A percentile compares a stretch with the other conserved stretches of the same genome.
Evolutionary conservation across 208 protist species (phyloP).

Genomic region (Trypanosoma caninum): DNA sequence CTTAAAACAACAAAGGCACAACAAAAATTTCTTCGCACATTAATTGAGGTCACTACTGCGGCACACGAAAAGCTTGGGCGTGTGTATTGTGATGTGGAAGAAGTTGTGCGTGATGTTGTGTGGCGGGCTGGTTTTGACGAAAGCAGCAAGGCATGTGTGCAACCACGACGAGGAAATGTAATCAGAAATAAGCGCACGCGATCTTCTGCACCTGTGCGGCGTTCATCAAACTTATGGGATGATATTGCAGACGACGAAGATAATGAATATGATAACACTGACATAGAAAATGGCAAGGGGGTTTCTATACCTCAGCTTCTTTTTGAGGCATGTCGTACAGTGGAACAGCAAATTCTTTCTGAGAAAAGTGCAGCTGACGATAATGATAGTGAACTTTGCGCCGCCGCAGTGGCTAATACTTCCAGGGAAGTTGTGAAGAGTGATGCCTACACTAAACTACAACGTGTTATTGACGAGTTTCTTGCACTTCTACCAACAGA

Average conservation of each 20-base stretch:
- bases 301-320: slow-evolving; percentile 49
- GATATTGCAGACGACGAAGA: slow-evolving; percentile 17
- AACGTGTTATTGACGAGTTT: slow-evolving; percentile 77
- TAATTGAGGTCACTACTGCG: slow-evolving; percentile 36
- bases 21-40: slow-evolving; percentile 35
- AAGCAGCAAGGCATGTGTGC: slow-evolving; percentile 15
- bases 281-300: slow-evolving; percentile 26
- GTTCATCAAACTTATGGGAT: slow-evolving; percentile 12
- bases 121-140: slow-evolving; percentile 49
- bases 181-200: slow-evolving; percentile 13
- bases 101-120: slow-evolving; percentile 37
- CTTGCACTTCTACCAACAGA: slow-evolving; percentile 59
- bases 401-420: not conserved
- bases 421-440: too few species aligned
- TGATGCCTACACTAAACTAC: slow-evolving; percentile 37
- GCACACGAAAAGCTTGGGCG: slow-evolving; percentile 35
- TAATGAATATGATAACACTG: slow-evolving; percentile 16
- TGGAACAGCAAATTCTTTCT: slow-evolving; percentile 19
- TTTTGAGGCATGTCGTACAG: slow-evolving; percentile 37
- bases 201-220: not conserved
- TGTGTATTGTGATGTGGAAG: slow-evolving; percentile 39
- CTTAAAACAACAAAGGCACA: slow-evolving; percentile 41
- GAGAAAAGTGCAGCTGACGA: slow-evolving; percentile 11
- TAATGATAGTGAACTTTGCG: slow-evolving; percentile 2
- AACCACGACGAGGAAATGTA: not conserved